Conservation (phyloP, 805 yeast species). For the Trichomonascus vanleenenianus region DNA sequence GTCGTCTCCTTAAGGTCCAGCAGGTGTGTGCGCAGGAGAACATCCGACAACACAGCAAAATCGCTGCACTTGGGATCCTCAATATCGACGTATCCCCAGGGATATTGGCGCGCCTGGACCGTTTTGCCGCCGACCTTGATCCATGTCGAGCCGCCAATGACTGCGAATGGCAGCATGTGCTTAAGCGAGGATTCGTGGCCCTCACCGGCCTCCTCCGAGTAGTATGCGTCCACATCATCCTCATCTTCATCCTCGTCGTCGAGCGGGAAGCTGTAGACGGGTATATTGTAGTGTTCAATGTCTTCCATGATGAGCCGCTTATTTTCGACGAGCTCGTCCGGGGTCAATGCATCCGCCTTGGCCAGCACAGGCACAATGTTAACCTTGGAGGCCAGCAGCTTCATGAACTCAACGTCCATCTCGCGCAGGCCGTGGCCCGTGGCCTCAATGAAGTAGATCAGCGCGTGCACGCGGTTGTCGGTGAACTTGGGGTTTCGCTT, state of each 20-base stretch:
- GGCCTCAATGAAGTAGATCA: constrained; percentile 66
- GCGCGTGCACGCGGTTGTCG: constrained; percentile 70
- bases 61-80: constrained; percentile 76
- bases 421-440: constrained; percentile 52
- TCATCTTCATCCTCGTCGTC: constrained; percentile 54
- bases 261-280: constrained; percentile 66
- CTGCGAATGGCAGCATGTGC: constrained; percentile 50
- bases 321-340: constrained; percentile 66
- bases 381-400: constrained; percentile 67
- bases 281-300: constrained; percentile 59
- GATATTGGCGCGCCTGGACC: constrained; percentile 44
- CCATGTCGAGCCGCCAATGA: constrained; percentile 52
- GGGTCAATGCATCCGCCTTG: constrained; percentile 79
- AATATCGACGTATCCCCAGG: constrained; percentile 52
- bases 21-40: constrained; percentile 74
- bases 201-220: neutral
- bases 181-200: constrained; percentile 31
- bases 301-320: constrained; percentile 72
- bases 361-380: constrained; percentile 85
- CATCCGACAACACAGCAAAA: constrained; percentile 70
- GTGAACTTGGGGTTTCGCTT: constrained; percentile 61
- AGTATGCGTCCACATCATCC: constrained; percentile 29
- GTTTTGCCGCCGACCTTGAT: constrained; percentile 35
- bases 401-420: constrained; percentile 71
- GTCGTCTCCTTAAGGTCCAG: constrained; percentile 85